These are phyloP conservation scores for Ogataea trehalophila DNA, from an alignment of 805 yeast species.

Conservation along the genomic window DNA sequence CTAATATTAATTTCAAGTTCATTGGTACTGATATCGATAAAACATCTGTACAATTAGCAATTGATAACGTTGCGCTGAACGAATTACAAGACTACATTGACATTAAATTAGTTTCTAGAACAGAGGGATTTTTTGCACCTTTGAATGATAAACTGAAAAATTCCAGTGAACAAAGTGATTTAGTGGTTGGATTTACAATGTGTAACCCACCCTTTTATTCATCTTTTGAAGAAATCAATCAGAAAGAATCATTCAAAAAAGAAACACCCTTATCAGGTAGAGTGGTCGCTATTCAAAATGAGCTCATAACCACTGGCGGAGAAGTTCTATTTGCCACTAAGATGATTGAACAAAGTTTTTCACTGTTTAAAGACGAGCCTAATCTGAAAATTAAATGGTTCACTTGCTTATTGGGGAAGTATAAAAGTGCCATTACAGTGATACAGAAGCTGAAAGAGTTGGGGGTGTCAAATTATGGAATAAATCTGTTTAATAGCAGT, in stretches of 20 bases:
- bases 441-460: constrained; percentile 5
- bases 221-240: constrained; percentile 30
- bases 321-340: constrained; percentile 36
- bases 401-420: constrained; percentile 30
- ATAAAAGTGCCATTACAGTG: constrained; percentile 10
- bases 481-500: constrained; percentile 28
- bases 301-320: constrained; percentile 43
- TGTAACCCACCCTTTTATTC: constrained; percentile 54
- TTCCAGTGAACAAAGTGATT: not conserved
- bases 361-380: not conserved
- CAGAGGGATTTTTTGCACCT: constrained; percentile 11
- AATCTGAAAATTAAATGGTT: constrained; percentile 30
- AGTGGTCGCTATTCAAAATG: constrained; percentile 32
- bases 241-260: constrained; percentile 22
- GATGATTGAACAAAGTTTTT: constrained; percentile 32
- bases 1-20: constrained; percentile 21
- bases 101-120: constrained; percentile 3
- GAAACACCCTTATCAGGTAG: constrained; percentile 3
- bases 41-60: constrained; percentile 29
- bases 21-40: constrained; percentile 40
- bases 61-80: constrained; percentile 26
- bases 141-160: constrained; percentile 2
- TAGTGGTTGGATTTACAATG: constrained; percentile 30
- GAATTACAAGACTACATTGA: not conserved
- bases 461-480: constrained; percentile 24